These are phyloP conservation scores for Lagenidium sp. DNA, from an alignment of 352 stramenopile genomes.

Conservation along the genomic window DNA sequence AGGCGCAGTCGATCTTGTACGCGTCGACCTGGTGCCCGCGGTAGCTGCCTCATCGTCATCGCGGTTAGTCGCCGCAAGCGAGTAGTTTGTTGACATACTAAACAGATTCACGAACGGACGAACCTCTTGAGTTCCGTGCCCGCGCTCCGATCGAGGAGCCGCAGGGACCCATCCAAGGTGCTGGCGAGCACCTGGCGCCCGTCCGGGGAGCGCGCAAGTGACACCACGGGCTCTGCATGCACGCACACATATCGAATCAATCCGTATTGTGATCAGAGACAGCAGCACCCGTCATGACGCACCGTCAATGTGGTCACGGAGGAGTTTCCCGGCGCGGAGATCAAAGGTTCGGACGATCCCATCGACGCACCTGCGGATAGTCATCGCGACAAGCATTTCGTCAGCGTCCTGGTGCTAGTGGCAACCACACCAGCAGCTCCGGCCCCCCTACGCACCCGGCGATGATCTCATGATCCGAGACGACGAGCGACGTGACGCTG, in stretches of 20 bases:
- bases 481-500: constrained; percentile 77
- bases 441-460: constrained; percentile 28
- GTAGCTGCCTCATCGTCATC: constrained; percentile 31
- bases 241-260: neutral
- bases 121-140: constrained; percentile 71
- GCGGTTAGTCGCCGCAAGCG: no score
- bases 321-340: constrained; percentile 54
- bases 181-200: constrained; percentile 67
- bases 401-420: neutral
- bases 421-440: constrained; percentile 1
- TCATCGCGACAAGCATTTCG: neutral
- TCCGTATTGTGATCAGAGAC: no score
- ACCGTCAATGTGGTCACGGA: constrained; percentile 70
- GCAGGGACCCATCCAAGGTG: constrained; percentile 61
- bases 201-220: constrained; percentile 63
- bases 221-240: constrained; percentile 60
- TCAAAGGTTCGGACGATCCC: constrained; percentile 81
- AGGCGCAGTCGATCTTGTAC: constrained; percentile 65
- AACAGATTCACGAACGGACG: neutral
- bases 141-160: constrained; percentile 59
- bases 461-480: constrained; percentile 75
- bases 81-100: no score
- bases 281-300: neutral
- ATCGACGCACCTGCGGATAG: constrained; percentile 82
- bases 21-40: constrained; percentile 45